Evolutionary conservation across 768 basidiomycete genomes (phyloP), one percentile per base, ranked within the genome.

Genomic region (Mrakia gelida): DNA sequence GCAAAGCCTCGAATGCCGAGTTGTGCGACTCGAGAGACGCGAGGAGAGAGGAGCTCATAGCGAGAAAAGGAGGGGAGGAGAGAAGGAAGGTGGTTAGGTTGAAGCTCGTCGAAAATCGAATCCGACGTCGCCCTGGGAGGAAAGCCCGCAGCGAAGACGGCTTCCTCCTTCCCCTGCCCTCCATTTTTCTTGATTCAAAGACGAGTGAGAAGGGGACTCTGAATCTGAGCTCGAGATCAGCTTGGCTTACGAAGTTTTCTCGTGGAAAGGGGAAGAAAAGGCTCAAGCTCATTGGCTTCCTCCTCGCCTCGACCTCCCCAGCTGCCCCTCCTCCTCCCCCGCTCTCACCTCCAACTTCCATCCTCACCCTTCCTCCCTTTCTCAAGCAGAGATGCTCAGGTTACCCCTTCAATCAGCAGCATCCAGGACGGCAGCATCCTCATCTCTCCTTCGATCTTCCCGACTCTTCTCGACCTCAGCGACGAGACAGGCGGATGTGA

Each of bases 1-100:
- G 86, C 7, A 98, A 86, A 0, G 89, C 86, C 82, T 95, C 93
- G 81, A 99, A 98, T 0, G 90, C 89, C 38, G 88, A 89, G 82
- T 98, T 97, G 85, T 97, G 94, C 61, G 86, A 86, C 84, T 94
- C 92, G 71, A 98, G 85, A 59, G 84, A 85, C 34, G 79, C 80
- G 3, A 84, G 75, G 6, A 86, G 76, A 18, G 84, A 30, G 23
- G 49, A n/a, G 71, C 28, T 54, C 49, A 68, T 34, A 72, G 9
- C 85, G 71, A 26, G 10, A 7, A 52, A 16, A 7, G 71, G 26
- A 23, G 10, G 71, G 28, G 10, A 73, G 41, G 32, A 32, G 38
- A 8, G 23, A 38, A 26, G 34, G 45, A 73, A 23, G 18, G 45
- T 0, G 11, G 34, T 32, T 30, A 54, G 71, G 52, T 18, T 23